phyloP scores from a whole-genome alignment of 164 flowering plant species.

The Tetracentron sinense region DNA sequence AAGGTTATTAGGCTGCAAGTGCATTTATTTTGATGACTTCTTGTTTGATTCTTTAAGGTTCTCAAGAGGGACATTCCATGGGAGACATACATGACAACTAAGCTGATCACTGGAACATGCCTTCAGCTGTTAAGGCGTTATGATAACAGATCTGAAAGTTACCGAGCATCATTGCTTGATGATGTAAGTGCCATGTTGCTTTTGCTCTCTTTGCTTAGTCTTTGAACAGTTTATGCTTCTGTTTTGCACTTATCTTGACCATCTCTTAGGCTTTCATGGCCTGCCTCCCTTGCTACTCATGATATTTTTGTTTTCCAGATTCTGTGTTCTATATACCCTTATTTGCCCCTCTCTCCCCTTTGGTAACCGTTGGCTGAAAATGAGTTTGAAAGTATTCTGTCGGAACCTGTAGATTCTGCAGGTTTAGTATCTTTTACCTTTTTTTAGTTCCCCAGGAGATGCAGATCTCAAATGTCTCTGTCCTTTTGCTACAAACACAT shows the following conservation, averaged over 20 bases:
- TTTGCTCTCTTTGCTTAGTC: background rate
- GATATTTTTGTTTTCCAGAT: background rate
- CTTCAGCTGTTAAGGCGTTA: conserved; percentile 93
- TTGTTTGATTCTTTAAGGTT: conserved; percentile 46
- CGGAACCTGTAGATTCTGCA: background rate
- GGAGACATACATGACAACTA: conserved; percentile 97
- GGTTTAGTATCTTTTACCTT: background rate
- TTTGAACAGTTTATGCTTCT: background rate
- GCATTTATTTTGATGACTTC: background rate
- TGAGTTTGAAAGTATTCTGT: background rate
- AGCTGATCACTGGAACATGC: conserved; percentile 84
- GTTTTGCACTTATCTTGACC: background rate
- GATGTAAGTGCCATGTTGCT: conserved; percentile 49
- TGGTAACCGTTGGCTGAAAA: background rate
- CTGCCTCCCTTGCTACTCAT: background rate
- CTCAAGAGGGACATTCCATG: conserved; percentile 95
- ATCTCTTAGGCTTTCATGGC: background rate
- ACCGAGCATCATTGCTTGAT: conserved; percentile 77
- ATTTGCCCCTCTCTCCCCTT: background rate
- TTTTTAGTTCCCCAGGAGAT: background rate
- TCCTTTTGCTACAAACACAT: background rate
- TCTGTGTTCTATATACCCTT: background rate
- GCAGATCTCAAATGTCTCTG: background rate
- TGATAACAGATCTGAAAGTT: conserved; percentile 75
- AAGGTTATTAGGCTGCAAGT: conserved; percentile 1